phyloP scores from a whole-genome alignment of 2,329 filamentous ascomycete species.

The Fusarium sp. region DNA sequence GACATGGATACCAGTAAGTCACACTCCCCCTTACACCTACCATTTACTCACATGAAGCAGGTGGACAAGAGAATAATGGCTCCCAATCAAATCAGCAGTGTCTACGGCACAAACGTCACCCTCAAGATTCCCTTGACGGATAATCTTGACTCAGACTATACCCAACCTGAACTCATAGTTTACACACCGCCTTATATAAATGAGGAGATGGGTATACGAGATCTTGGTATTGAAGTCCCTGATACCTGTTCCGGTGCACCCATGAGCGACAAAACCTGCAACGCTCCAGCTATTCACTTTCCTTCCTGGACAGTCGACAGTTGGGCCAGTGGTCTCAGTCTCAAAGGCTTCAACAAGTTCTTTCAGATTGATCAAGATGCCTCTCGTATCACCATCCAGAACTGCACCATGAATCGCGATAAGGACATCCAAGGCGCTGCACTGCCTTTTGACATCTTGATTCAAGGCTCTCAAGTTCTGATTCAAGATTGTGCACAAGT shows the following conservation, averaged over 20 bases:
- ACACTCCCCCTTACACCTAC: rapidly evolving
- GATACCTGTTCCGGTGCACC: slow-evolving; percentile 23
- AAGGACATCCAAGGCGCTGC: slow-evolving; percentile 18
- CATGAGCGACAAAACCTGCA: slow-evolving; percentile 3
- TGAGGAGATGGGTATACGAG: slow-evolving; percentile 32
- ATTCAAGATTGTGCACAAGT: slow-evolving; percentile 35
- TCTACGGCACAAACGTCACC: slow-evolving; percentile 30
- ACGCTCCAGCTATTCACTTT: slow-evolving; percentile 33
- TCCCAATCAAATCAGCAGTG: slow-evolving; percentile 24
- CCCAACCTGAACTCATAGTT: slow-evolving; percentile 16
- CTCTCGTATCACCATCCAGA: slow-evolving; percentile 35
- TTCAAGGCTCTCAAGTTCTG: slow-evolving; percentile 36
- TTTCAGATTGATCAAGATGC: slow-evolving; percentile 34
- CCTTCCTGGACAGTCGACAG: slow-evolving; percentile 40
- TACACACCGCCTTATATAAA: slow-evolving; percentile 23
- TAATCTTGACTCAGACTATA: slow-evolving; percentile 21
- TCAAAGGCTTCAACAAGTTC: slow-evolving; percentile 40
- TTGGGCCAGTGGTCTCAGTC: slow-evolving; percentile 23
- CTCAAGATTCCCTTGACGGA: slow-evolving; percentile 39
- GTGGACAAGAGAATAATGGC: slow-evolving; percentile 18
- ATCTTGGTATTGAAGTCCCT: slow-evolving; percentile 21
- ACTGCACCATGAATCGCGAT: slow-evolving; percentile 24
- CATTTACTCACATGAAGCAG: not conserved
- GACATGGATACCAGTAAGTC: slow-evolving; percentile 37
- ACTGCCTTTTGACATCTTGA: slow-evolving; percentile 32